phyloP scores from a whole-genome alignment of 345 rosid genomes.

The Heritiera littoralis region DNA sequence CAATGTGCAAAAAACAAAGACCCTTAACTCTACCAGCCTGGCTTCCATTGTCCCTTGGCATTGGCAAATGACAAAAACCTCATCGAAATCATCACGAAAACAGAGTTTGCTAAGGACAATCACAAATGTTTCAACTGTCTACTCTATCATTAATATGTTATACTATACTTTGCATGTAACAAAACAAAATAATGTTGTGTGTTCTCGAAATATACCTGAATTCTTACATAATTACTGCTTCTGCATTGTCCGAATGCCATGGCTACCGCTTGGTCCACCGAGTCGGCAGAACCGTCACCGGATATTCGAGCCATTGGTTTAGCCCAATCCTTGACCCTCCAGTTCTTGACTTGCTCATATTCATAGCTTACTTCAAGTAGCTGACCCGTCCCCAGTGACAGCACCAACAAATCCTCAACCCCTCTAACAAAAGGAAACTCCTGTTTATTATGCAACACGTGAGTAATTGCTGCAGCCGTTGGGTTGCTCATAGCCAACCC shows the following conservation, averaged over 20 bases:
- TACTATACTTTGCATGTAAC: not conserved
- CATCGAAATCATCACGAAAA: not conserved
- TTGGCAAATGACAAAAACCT: conserved; percentile 6
- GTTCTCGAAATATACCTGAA: conserved; percentile 59
- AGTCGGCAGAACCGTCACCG: conserved; percentile 79
- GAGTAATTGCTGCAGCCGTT: conserved; percentile 91
- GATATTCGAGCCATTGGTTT: conserved; percentile 81
- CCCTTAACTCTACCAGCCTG: conserved; percentile 5
- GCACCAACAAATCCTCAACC: conserved; percentile 86
- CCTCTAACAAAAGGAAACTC: conserved; percentile 99
- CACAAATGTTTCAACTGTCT: not conserved
- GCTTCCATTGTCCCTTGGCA: conserved; percentile 14
- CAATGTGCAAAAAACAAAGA: conserved; percentile 11
- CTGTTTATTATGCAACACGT: conserved; percentile 93
- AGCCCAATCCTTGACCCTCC: conserved; percentile 92
- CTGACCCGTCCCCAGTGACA: conserved; percentile 84
- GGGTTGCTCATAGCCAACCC: conserved; percentile 89
- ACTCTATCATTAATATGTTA: not conserved
- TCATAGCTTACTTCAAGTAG: conserved; percentile 66
- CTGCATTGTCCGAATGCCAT: conserved; percentile 86
- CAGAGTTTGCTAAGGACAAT: not conserved
- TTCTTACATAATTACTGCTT: conserved; percentile 75
- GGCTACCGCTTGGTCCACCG: conserved; percentile 92
- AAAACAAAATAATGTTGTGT: not conserved
- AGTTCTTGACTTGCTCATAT: conserved; percentile 67